These are phyloP conservation scores for Lactuca sativa DNA, from an alignment of 129 eudicot genomes.

Conservation along the genomic window DNA sequence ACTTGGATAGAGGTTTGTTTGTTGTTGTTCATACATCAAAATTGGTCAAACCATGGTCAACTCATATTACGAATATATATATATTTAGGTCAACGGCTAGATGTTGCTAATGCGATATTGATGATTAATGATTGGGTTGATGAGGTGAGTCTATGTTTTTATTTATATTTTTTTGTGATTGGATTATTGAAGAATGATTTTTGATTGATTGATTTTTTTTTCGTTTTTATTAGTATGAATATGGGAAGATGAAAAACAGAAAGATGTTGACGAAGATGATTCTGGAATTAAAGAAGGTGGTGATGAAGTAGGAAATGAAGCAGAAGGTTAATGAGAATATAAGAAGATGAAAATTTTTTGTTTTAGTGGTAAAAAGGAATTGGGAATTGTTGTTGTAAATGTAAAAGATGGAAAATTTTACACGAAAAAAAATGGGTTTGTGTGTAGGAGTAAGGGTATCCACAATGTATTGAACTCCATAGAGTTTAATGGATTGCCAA, in stretches of 20 bases:
- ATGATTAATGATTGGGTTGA: neutral
- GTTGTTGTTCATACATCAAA: too few relatives aligned
- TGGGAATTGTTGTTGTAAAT: neutral
- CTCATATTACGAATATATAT: neutral
- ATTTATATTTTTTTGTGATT: too few relatives aligned
- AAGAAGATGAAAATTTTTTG: too few relatives aligned
- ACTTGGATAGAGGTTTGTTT: conserved; percentile 18
- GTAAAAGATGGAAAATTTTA: too few relatives aligned
- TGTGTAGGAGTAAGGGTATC: too few relatives aligned
- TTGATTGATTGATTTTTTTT: too few relatives aligned
- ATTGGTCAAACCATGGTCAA: neutral
- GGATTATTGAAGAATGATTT: too few relatives aligned
- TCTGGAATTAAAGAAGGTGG: neutral
- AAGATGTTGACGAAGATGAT: neutral
- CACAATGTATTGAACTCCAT: too few relatives aligned
- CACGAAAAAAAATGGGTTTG: too few relatives aligned
- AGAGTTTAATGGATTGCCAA: too few relatives aligned
- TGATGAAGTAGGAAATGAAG: neutral
- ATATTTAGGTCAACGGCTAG: neutral
- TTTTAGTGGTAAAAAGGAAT: neutral
- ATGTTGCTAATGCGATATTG: neutral
- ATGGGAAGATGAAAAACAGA: neutral
- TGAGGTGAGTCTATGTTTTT: neutral
- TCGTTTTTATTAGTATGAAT: neutral
- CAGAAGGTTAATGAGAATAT: neutral